Percentiles rank a stretch among this genome's conserved stretches.
phyloP scores from a whole-genome alignment of 2,329 filamentous ascomycete species.

The Cryphonectria parasitica region DNA sequence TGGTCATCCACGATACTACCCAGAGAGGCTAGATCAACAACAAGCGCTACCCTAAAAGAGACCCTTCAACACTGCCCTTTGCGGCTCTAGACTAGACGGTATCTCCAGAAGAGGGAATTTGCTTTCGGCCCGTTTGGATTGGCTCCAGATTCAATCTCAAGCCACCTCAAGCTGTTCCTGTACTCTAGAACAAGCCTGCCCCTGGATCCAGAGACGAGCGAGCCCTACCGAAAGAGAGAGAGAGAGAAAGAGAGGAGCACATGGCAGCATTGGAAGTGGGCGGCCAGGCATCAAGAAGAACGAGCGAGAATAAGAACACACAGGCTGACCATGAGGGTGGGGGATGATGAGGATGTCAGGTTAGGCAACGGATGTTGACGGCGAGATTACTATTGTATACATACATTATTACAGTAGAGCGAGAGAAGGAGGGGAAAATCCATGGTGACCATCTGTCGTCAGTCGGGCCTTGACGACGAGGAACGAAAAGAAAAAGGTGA shows the following conservation, averaged over 20 bases:
- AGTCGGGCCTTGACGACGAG: too few species aligned
- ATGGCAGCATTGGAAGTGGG: conserved; percentile 6
- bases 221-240: background rate
- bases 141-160: conserved; percentile 8
- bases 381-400: background rate
- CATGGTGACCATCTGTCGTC: background rate
- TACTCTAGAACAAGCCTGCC: background rate
- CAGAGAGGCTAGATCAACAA: background rate
- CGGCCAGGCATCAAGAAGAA: background rate
- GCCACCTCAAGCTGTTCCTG: conserved; percentile 18
- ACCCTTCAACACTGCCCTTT: conserved; percentile 5
- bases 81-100: background rate
- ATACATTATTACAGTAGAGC: too few species aligned
- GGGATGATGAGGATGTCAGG: too few species aligned
- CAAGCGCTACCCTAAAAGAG: background rate
- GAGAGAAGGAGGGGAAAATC: background rate
- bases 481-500: background rate
- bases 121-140: conserved; percentile 17
- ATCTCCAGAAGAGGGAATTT: conserved; percentile 9
- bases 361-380: background rate
- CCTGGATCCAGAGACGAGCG: background rate
- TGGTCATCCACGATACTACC: conserved; percentile 20
- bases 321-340: too few species aligned
- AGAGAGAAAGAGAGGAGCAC: background rate
- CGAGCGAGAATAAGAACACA: too few species aligned